These are phyloP conservation scores for Lumnitzera littorea DNA, from an alignment of 345 rosid species.

Conservation along the genomic window DNA sequence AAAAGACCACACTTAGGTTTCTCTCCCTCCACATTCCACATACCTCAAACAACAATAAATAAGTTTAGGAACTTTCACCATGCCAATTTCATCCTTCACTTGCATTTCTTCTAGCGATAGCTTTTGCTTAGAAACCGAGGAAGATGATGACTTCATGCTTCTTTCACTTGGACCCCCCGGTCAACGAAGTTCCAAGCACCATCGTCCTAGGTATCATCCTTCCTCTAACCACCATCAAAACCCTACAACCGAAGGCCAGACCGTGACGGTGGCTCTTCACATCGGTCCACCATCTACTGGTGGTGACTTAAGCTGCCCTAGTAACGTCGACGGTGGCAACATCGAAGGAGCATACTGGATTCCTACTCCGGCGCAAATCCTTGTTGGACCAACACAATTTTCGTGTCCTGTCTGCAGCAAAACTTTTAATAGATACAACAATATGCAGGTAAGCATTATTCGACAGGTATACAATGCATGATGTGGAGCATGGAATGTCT, in stretches of 20 bases:
- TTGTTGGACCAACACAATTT: constrained; percentile 92
- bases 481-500: background rate
- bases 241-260: constrained; percentile 20
- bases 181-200: constrained; percentile 22
- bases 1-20: too few species aligned
- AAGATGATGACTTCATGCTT: constrained; percentile 56
- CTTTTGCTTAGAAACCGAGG: constrained; percentile 27
- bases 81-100: constrained; percentile 39
- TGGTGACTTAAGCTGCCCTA: constrained; percentile 16
- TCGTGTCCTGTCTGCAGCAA: constrained; percentile 84
- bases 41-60: background rate
- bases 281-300: constrained; percentile 45
- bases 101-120: constrained; percentile 34
- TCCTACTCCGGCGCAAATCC: constrained; percentile 80
- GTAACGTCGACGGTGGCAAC: background rate
- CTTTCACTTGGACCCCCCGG: constrained; percentile 86
- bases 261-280: constrained; percentile 67
- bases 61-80: constrained; percentile 3
- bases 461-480: background rate
- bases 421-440: constrained; percentile 83
- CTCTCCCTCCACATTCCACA: too few species aligned
- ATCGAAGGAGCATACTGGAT: constrained; percentile 51
- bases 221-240: constrained; percentile 14
- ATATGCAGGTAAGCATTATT: constrained; percentile 62
- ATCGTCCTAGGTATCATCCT: constrained; percentile 13